Evolutionary conservation across 345 rosid genomes (phyloP), one percentile per base, ranked within the genome.

Genomic region (Eucalyptus camaldulensis): DNA sequence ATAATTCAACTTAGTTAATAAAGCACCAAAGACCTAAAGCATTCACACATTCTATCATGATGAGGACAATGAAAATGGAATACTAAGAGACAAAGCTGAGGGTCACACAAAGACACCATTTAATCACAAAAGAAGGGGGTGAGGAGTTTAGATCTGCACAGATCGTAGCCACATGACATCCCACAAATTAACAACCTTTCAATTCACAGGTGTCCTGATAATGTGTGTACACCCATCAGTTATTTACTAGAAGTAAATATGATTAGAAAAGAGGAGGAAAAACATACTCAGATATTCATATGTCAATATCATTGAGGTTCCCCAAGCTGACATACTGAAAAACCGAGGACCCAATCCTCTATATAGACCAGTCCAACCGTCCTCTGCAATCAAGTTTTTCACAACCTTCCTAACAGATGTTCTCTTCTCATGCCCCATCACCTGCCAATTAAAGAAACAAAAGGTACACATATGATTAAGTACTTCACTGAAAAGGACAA

Each of bases 281-380:
- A 49, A 50, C 98, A 90, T 96, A 98, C 99, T 98, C 92, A 98
- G 92, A 93, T 98, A 98, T 91, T 98, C 99, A 85, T 98, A 98
- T 87, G 99, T 92, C 91, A 97, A 89, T 89, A 98, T 98, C 99
- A 98, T 96, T 5, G 99, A 93, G 88, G 99, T 97, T 94, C 99
- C 99, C 99, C 99, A 96, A 87, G 99, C 97, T 27, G 99, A 98
- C 97, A 95, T 98, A 94, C 98, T 96, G 95, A 98, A 93, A 92
- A 98, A 96, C 92, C 99, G 94, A 33, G 99, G 99, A 65, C 99
- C 99, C 88, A 96, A 89, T 85, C 99, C 99, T 92, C 97, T 93
- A 86, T 98, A 96, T 65, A 98, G 92, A 80, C 99, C 99, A 91
- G 93, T 94, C 97, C 98, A 97, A n/a, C 99, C 99, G 89, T 97